These are phyloP conservation scores for Eimeria sp. DNA, from an alignment of 169 alveolate species.

Conservation along the genomic window DNA sequence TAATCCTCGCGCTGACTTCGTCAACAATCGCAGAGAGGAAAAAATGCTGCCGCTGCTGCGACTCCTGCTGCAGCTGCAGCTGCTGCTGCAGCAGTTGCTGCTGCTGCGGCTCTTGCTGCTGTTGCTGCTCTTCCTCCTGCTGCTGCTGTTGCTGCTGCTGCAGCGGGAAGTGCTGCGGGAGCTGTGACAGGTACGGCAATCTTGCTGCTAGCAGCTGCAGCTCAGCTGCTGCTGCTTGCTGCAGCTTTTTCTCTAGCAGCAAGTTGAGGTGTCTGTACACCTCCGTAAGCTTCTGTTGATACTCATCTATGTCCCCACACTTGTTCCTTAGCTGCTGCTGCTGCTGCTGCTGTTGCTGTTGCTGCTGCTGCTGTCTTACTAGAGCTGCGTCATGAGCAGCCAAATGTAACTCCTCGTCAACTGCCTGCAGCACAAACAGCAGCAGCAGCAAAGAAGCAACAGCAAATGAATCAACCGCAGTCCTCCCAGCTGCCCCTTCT, in stretches of 20 bases:
- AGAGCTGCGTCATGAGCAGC: slow-evolving; percentile 35
- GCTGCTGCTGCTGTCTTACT: slow-evolving; percentile 1
- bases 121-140: no score
- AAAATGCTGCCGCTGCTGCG: slow-evolving; percentile 31
- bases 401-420: slow-evolving; percentile 14
- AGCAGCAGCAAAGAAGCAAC: neutral
- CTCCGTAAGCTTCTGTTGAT: neutral
- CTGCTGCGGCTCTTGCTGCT: no score
- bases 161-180: no score
- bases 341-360: slow-evolving; percentile 20
- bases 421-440: slow-evolving; percentile 9
- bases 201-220: slow-evolving; percentile 2
- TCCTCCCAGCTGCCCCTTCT: no score
- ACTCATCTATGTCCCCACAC: slow-evolving; percentile 3
- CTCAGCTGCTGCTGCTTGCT: neutral
- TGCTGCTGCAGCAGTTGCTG: no score
- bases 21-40: neutral
- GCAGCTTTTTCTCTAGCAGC: neutral
- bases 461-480: neutral
- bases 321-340: neutral
- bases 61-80: neutral
- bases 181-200: neutral
- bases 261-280: neutral
- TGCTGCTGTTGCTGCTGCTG: no score
- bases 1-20: neutral